phyloP scores from a whole-genome alignment of 2,329 filamentous ascomycete species.

The Diaporthe helianthi region DNA sequence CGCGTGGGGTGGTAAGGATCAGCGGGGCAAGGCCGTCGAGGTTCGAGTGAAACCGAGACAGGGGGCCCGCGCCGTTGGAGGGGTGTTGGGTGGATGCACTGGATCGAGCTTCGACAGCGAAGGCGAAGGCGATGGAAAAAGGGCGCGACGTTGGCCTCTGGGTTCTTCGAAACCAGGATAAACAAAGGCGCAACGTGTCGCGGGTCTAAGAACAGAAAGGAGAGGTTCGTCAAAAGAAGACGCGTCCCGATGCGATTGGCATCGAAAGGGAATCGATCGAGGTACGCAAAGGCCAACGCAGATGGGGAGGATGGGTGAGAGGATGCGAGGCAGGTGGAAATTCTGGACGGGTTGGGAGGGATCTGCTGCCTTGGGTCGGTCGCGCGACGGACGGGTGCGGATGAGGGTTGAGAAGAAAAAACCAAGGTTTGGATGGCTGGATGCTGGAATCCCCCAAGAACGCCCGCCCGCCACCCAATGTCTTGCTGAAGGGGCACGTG shows the following conservation, averaged over 20 bases:
- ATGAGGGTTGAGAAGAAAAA: conserved; percentile 32
- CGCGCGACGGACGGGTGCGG: conserved; percentile 29
- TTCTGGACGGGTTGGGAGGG: conserved; percentile 31
- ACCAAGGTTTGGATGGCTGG: conserved; percentile 23
- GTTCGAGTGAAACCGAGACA: conserved; percentile 24
- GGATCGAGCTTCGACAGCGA: conserved; percentile 12
- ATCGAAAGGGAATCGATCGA: background rate
- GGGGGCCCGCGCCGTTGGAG: background rate
- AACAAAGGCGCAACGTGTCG: conserved; percentile 35
- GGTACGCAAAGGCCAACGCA: conserved; percentile 7
- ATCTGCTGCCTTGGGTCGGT: conserved; percentile 30
- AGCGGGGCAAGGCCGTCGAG: conserved; percentile 10
- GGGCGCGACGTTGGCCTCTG: conserved; percentile 1
- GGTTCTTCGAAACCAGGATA: conserved; percentile 21
- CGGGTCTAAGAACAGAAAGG: conserved; percentile 31
- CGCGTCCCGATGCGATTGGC: conserved; percentile 22
- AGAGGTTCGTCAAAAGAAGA: conserved; percentile 25
- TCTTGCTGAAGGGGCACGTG: background rate
- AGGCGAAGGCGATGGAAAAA: conserved; percentile 8
- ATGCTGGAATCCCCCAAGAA: conserved; percentile 6
- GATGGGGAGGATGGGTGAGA: conserved; percentile 10
- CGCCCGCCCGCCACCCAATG: background rate
- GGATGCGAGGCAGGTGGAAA: conserved; percentile 7
- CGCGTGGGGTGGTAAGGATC: conserved; percentile 16
- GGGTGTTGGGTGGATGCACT: background rate